Conservation (phyloP, 495 filamentous ascomycete genomes). For the Acidiella bohemica region DNA sequence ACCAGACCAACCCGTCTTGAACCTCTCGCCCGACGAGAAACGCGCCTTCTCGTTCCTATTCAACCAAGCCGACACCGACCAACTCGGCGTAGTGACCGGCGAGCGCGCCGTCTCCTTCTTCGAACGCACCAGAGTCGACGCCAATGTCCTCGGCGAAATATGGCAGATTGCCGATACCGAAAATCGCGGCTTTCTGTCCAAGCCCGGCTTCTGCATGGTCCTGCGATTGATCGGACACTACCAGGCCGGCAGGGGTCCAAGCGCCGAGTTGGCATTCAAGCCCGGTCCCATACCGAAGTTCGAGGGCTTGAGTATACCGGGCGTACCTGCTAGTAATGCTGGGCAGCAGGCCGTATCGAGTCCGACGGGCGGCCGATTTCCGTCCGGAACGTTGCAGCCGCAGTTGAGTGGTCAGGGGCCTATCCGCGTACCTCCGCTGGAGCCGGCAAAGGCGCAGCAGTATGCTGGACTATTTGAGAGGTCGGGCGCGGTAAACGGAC, state of each 20-base stretch:
- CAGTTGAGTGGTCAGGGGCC: conserved; percentile 41
- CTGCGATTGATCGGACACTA: conserved; percentile 90
- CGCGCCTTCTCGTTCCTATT: conserved; percentile 86
- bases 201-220: conserved; percentile 79
- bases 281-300: conserved; percentile 78
- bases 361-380: conserved; percentile 25
- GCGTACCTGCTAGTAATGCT: conserved; percentile 37
- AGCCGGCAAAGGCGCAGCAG: conserved; percentile 75
- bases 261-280: conserved; percentile 55
- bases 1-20: conserved; percentile 54
- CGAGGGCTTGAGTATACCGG: conserved; percentile 51
- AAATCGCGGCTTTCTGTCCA: conserved; percentile 85
- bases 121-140: conserved; percentile 80
- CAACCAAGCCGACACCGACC: conserved; percentile 73
- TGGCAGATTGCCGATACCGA: conserved; percentile 98
- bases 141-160: conserved; percentile 85
- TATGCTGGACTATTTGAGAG: conserved; percentile 79
- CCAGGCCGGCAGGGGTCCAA: conserved; percentile 65
- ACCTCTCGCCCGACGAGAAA: conserved; percentile 85
- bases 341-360: too few relatives aligned
- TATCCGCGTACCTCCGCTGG: conserved; percentile 80
- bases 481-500: conserved; percentile 61
- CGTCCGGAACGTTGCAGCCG: conserved; percentile 34
- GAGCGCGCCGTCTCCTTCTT: conserved; percentile 97
- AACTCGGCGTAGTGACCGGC: conserved; percentile 85